These are phyloP conservation scores for Microbotryum intermedium DNA, from an alignment of 1,284 basidiomycete species.

Conservation along the genomic window DNA sequence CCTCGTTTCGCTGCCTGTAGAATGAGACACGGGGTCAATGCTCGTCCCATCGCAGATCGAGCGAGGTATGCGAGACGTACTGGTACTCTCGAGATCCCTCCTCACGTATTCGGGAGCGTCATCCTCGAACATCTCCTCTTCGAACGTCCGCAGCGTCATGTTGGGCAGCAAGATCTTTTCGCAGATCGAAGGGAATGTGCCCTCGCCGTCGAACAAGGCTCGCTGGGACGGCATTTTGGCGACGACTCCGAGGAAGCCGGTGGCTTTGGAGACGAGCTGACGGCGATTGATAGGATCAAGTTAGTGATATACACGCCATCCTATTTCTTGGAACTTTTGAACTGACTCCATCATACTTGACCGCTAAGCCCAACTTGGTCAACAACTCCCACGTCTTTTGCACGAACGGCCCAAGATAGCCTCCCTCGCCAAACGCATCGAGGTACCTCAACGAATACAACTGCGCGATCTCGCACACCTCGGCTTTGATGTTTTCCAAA, in stretches of 20 bases:
- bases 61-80: slow-evolving; percentile 32
- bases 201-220: slow-evolving; percentile 51
- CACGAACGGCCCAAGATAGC: slow-evolving; percentile 53
- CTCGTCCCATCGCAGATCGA: neutral
- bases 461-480: slow-evolving; percentile 86
- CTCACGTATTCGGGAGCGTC: slow-evolving; percentile 94
- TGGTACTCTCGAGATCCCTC: slow-evolving; percentile 66
- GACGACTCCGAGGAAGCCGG: slow-evolving; percentile 84
- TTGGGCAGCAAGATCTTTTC: slow-evolving; percentile 91
- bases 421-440: slow-evolving; percentile 63
- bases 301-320: neutral
- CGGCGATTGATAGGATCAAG: neutral
- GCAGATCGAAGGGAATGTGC: slow-evolving; percentile 73
- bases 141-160: slow-evolving; percentile 73
- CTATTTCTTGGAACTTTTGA: neutral
- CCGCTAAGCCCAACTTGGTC: slow-evolving; percentile 58
- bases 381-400: slow-evolving; percentile 86
- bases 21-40: neutral
- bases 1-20: slow-evolving; percentile 56
- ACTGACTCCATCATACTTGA: slow-evolving; percentile 71
- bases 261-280: slow-evolving; percentile 80
- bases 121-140: slow-evolving; percentile 94
- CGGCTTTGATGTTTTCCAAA: slow-evolving; percentile 76
- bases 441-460: slow-evolving; percentile 86
- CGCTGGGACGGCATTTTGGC: slow-evolving; percentile 56